Percentiles rank a stretch among this genome's conserved stretches.
These are phyloP conservation scores for Theobroma grandiflorum DNA, from an alignment of 441 rosid species.

Conservation along the genomic window DNA sequence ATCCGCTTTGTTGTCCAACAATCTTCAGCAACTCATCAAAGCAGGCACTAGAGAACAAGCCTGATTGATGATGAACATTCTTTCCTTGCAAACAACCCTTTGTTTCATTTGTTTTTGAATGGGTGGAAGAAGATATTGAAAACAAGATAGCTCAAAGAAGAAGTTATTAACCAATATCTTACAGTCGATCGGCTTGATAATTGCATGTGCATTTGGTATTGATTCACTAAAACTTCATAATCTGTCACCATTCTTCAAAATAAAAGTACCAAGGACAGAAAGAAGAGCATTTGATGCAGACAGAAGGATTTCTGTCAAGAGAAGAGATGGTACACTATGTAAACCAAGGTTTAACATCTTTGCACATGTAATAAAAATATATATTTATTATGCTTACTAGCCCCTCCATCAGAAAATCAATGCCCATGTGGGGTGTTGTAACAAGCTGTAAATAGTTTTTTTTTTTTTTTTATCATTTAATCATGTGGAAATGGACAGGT, in stretches of 20 bases:
- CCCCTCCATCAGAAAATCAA: slow-evolving; percentile 25
- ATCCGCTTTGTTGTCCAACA: slow-evolving; percentile 28
- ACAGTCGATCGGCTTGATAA: neutral
- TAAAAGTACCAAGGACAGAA: neutral
- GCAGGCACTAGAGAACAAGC: neutral
- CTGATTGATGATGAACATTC: slow-evolving; percentile 23
- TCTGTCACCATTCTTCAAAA: neutral
- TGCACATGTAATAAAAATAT: slow-evolving; percentile 12
- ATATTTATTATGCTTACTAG: slow-evolving; percentile 6
- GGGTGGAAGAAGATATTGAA: neutral
- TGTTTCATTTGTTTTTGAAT: neutral
- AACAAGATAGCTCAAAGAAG: neutral
- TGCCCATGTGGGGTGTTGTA: slow-evolving; percentile 42
- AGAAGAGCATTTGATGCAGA: neutral
- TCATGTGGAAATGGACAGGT: slow-evolving; percentile 29
- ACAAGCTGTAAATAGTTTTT: slow-evolving; percentile 29
- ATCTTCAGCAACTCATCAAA: slow-evolving; percentile 32
- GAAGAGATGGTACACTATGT: neutral
- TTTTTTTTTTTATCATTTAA: slow-evolving; percentile 3
- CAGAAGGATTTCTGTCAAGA: neutral
- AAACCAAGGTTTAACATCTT: slow-evolving; percentile 13
- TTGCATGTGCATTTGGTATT: neutral
- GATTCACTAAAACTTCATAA: neutral
- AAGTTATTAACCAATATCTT: neutral
- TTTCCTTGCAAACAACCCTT: slow-evolving; percentile 30